Evolutionary conservation across 2,329 filamentous ascomycete genomes (phyloP), one percentile per base, ranked within the genome.

Genomic region (Ophiostoma triangulosporum): DNA sequence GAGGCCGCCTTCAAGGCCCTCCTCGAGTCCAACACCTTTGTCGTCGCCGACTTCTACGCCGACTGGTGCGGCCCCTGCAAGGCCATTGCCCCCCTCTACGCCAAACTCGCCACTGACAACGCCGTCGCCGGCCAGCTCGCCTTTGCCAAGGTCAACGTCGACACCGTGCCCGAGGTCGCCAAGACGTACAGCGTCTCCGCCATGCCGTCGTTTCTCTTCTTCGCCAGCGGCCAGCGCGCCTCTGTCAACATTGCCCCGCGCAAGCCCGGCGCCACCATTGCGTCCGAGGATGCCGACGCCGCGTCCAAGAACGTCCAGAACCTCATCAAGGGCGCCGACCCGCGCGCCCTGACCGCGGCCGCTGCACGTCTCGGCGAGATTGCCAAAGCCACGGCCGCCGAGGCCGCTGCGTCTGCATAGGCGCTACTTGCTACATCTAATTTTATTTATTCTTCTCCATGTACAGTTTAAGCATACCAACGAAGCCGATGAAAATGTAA

Each of bases 31-130:
- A 75, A 69, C 48, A 72, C 69, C 48, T 76, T 73, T 65, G 75
- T 80, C 58, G 70, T 73, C 56, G 66, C 77, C 58, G 76, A 81
- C 63, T 79, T 80, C 67, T 74, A 70, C 66, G 77, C 78, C 55
- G 68, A 73, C 61, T 81, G 78, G 78, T 81, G 78, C 66, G 72
- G 70, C 36, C 78, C 78, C 27, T 81, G 78, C 75, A 78, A 77
- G 66, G 68, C 69, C 60, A 80, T 81, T 62, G 73, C 75, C 22
- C 78, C 78, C 57, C 60, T 75, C 55, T 81, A 73, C 70, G 62
- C 61, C 56, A 67, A 72, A 62, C 70, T 78, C 51, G 72, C 77
- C 46, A 63, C 63, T 48, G 59, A 65, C 38, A 64, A 69, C 61
- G 58, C 63, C 54, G 57, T 68, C 24, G 68, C 69, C 17, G 68